phyloP scores from a whole-genome alignment of 768 basidiomycete genomes.

The Xerocomus spinulosus region DNA sequence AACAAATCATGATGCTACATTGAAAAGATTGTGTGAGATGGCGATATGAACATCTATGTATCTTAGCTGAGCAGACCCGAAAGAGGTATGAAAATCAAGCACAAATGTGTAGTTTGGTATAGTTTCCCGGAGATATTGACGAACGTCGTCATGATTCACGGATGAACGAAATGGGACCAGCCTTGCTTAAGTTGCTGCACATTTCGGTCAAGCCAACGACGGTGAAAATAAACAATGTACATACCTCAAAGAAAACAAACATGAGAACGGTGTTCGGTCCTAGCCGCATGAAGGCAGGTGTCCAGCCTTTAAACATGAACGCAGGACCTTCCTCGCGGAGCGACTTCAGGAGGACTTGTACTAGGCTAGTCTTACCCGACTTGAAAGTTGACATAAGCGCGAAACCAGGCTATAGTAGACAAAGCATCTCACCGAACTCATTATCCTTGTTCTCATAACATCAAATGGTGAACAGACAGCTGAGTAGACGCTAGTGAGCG shows the following conservation, averaged over 20 bases:
- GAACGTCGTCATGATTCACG: too few species aligned
- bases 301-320: constrained; percentile 88
- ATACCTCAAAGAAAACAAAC: constrained; percentile 81
- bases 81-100: constrained; percentile 1
- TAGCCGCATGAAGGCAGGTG: constrained; percentile 78
- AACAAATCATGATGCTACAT: constrained; percentile 7
- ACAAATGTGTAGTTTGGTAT: constrained; percentile 4
- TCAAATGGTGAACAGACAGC: constrained; percentile 78
- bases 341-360: constrained; percentile 54
- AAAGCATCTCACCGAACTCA: constrained; percentile 57
- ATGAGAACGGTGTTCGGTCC: constrained; percentile 81
- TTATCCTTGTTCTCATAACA: constrained; percentile 70
- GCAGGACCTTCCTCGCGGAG: constrained; percentile 67
- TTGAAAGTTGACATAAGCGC: constrained; percentile 24
- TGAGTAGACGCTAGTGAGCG: constrained; percentile 28
- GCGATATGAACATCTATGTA: constrained; percentile 7
- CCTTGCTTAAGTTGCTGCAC: constrained; percentile 65
- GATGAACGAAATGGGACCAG: constrained; percentile 36
- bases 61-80: not conserved
- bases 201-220: constrained; percentile 5
- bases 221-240: constrained; percentile 7
- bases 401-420: not conserved
- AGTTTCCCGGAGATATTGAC: not conserved
- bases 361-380: constrained; percentile 47
- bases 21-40: constrained; percentile 1